Evolutionary conservation across 768 basidiomycete genomes (phyloP).

Genomic region (Cytidiella melzeri): DNA sequence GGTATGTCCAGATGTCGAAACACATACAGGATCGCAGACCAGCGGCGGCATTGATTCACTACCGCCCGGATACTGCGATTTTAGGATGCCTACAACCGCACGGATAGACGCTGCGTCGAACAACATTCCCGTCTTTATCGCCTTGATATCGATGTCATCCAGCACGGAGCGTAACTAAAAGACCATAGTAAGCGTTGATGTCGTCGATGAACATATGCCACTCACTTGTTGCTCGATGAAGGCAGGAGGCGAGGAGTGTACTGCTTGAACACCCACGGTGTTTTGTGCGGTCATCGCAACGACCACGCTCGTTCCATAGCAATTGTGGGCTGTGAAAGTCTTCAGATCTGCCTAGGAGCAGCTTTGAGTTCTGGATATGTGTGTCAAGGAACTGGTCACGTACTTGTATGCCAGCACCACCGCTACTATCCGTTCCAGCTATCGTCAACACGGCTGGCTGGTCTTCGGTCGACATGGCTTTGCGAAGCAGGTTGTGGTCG

Average conservation of each 20-base stretch:
- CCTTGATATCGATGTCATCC: slow-evolving; percentile 61
- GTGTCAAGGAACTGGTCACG: slow-evolving; percentile 6
- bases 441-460: slow-evolving; percentile 54
- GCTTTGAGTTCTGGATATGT: neutral
- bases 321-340: slow-evolving; percentile 70
- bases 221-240: slow-evolving; percentile 74
- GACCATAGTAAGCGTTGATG: neutral
- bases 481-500: neutral
- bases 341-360: slow-evolving; percentile 83
- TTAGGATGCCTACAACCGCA: slow-evolving; percentile 47
- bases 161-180: slow-evolving; percentile 65
- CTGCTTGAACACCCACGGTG: slow-evolving; percentile 72
- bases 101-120: slow-evolving; percentile 49
- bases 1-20: slow-evolving; percentile 83
- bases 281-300: slow-evolving; percentile 91
- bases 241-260: slow-evolving; percentile 59
- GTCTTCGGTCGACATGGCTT: neutral
- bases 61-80: slow-evolving; percentile 27
- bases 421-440: slow-evolving; percentile 76
- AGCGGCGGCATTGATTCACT: slow-evolving; percentile 42
- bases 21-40: slow-evolving; percentile 86
- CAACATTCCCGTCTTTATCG: slow-evolving; percentile 91
- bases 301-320: slow-evolving; percentile 76
- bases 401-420: slow-evolving; percentile 89
- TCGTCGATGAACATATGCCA: slow-evolving; percentile 4